Base-by-base conservation (phyloP, 495 filamentous ascomycete species). In the Chaetomium tenue region DNA sequence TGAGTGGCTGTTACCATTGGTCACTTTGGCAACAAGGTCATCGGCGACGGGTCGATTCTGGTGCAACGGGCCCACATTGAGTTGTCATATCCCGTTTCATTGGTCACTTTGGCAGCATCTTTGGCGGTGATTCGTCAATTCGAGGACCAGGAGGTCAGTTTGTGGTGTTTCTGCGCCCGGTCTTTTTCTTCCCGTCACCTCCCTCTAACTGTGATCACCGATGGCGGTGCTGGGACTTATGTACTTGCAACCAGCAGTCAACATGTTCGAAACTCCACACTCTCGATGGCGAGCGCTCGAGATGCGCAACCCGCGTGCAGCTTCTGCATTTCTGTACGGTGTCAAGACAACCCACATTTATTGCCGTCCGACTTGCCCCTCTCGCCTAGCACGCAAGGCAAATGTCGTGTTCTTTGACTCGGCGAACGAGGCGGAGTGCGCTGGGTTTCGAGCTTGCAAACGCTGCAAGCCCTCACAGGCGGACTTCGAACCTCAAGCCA, bases 401-500 rank as follows among this genome's bases (percentile, higher is more conserved):
- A 56, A 56, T n/a, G 33, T 56, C 30, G 33, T 40, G 6, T 56
- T 56, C 54, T 56, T 56, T 25, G 54, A 56, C 54, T 23, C 33
- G 5, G 33, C 54, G 16, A 56, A n/a, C 9, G 54, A 56, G 7
- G 54, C 33, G n/a, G 30, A 56, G 16, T 40, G 1, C 3, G 54
- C 54, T 56, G 33, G 54, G 3, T 56, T 56, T 18, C 54, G 54
- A 13, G 54, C 54, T 5, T 56, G 54, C 33, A 30, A 40, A 33
- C 54, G 54, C 54, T 56, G 54, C 54, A 39, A 56, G 33, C 54
- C 54, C 8, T 56, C 54, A 7, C 30, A 56, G 16, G 40, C 5
- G n/a, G 30, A 56, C 33, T 25, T 39, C 6, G 54, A 40, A 25
- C 18, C 40, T 30, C 18, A 13, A 33, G 18, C 30, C 6, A n/a